A percentile compares a stretch with the other conserved stretches of the same genome.
Conservation (phyloP, 306 rosid species). For the Mimosa pudica region DNA sequence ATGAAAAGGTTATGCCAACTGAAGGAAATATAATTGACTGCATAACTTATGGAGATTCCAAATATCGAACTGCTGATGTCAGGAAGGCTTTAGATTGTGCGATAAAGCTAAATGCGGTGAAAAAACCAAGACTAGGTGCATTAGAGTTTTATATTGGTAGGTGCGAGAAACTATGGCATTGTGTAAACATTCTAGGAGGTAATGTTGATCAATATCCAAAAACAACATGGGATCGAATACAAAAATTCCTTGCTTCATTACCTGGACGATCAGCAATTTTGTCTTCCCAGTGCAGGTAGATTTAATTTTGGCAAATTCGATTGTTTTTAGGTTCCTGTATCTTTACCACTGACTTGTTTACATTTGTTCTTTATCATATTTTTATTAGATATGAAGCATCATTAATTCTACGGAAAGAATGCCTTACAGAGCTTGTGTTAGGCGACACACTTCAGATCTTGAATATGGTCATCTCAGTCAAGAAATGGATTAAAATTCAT, state of each 20-base stretch:
- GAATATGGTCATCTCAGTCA: conserved; percentile 54
- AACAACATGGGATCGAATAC: conserved; percentile 55
- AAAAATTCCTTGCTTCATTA: conserved; percentile 58
- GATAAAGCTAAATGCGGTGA: conserved; percentile 54
- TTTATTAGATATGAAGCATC: conserved; percentile 72
- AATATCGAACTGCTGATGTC: conserved; percentile 56
- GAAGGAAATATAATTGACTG: conserved; percentile 67
- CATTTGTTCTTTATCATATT: conserved; percentile 10
- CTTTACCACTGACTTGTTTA: conserved; percentile 15
- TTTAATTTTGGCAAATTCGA: neutral
- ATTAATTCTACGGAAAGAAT: conserved; percentile 50
- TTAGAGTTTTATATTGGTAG: conserved; percentile 61
- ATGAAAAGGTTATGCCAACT: conserved; percentile 67
- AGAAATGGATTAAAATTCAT: conserved; percentile 73
- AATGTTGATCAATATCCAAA: conserved; percentile 46
- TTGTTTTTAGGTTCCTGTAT: conserved; percentile 14
- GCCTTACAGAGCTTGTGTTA: conserved; percentile 60
- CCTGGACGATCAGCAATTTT: conserved; percentile 57
- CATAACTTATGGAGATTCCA: conserved; percentile 71
- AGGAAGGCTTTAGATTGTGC: conserved; percentile 71
- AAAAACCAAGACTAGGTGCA: conserved; percentile 51
- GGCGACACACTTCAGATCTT: conserved; percentile 68
- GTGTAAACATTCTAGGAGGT: conserved; percentile 64
- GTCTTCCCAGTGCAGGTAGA: conserved; percentile 75
- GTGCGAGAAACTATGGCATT: conserved; percentile 62